Base-by-base conservation (phyloP, 1,284 basidiomycete species). In the Melanopsichium pennsylvanicum region DNA sequence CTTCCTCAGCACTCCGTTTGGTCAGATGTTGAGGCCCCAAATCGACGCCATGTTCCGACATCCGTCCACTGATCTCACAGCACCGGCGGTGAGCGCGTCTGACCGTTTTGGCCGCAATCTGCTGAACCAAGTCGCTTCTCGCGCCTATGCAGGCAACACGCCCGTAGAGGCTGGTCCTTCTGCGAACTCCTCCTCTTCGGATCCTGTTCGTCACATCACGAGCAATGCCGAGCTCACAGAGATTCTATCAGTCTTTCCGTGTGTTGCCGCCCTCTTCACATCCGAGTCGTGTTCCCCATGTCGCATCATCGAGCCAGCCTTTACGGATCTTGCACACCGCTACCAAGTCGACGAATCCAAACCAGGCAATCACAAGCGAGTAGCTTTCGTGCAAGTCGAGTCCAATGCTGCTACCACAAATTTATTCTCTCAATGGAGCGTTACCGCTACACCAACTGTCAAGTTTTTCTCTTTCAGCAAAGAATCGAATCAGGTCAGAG, bases 1-100 rank as follows among this genome's bases (percentile, higher is more conserved):
- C 72, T 94, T 96, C 81, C 86, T 96, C 19, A 88, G 90, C 1
- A 95, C 93, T 0, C 91, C 93, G 0, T 91, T 96, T 62, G 93
- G 93, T 6, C 87, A 87, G n/a, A 87, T 89, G 3, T 84, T 95
- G 33, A 86, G 89, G 2, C 92, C 92, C 0, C 91, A 89, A 34
- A 94, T 96, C 62, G 92, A 95, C 75, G 46, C 68, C 50, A 72
- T 72, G 70, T 72, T 73, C 48, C 47, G 58, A 37, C 44, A 43
- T 2, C 52, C 64, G 5, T 22, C 44, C n/a, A 26, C 36, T 6
- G 35, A 35, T 15, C n/a, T 55, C 32, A 36, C 59, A 2, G 34
- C 48, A 2, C 40, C 54, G 16, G 23, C 46, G 19, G 29, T 34
- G 2, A 18, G 18, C 13, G 6, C 52, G 2, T 6, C 55, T 9